Evolutionary conservation across 495 filamentous ascomycete species (phyloP).

Genomic region (Margaritispora aquatica): DNA sequence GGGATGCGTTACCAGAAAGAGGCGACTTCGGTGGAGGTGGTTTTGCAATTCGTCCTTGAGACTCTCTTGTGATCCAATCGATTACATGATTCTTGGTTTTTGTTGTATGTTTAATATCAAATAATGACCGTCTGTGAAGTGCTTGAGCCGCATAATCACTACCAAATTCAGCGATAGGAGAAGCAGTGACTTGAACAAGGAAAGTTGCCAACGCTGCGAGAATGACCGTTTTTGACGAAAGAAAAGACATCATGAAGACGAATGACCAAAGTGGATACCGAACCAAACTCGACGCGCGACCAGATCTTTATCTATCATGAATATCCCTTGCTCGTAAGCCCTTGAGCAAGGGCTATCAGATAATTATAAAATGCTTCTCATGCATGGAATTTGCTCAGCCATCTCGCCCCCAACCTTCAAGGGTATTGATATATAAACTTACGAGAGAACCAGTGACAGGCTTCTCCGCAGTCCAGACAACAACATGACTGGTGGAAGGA

Average conservation of each 20-base stretch:
- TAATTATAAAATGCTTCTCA: background rate
- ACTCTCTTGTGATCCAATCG: slow-evolving; percentile 24
- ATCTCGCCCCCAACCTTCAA: too few relatives aligned
- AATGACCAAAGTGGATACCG: background rate
- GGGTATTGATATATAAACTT: background rate
- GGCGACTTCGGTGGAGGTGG: slow-evolving; percentile 12
- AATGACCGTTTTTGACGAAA: background rate
- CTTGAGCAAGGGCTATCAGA: too few relatives aligned
- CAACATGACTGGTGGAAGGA: background rate
- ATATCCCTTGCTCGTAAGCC: too few relatives aligned
- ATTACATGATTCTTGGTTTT: slow-evolving; percentile 17
- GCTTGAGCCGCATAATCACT: slow-evolving; percentile 2
- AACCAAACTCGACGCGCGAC: background rate
- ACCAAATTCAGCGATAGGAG: background rate
- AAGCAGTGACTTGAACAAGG: background rate
- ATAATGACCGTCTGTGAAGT: background rate
- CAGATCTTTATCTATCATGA: background rate
- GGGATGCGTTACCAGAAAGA: background rate
- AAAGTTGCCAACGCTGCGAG: background rate
- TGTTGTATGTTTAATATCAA: slow-evolving; percentile 14
- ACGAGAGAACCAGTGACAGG: background rate
- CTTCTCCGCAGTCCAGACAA: background rate
- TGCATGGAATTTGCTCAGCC: too few relatives aligned
- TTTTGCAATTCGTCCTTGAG: slow-evolving; percentile 20
- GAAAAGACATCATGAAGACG: background rate